Evolutionary conservation across 768 basidiomycete species (phyloP).

Genomic region (Lenzites betulinus): DNA sequence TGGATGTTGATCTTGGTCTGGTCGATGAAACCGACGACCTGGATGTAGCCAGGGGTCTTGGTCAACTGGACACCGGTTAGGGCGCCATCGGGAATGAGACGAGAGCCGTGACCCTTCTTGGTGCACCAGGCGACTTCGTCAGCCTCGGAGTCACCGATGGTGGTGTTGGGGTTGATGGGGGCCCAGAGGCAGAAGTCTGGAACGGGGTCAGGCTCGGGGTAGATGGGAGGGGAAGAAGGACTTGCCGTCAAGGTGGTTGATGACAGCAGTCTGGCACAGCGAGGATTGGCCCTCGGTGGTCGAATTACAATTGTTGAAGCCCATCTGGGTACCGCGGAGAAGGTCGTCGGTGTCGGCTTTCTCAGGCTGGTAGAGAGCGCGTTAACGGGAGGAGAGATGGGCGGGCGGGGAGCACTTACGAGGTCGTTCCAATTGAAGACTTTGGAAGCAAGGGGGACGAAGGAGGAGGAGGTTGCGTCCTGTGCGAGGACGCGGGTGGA

Average conservation of each 20-base stretch:
- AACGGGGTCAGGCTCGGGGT: no score
- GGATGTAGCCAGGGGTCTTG: constrained; percentile 58
- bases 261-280: constrained; percentile 68
- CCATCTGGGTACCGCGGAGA: constrained; percentile 58
- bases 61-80: constrained; percentile 66
- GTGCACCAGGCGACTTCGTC: constrained; percentile 79
- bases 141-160: constrained; percentile 67
- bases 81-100: constrained; percentile 69
- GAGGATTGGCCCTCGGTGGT: constrained; percentile 63
- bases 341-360: constrained; percentile 45
- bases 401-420: constrained; percentile 14
- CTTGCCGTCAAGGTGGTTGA: constrained; percentile 57
- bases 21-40: constrained; percentile 64
- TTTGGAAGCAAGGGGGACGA: constrained; percentile 33
- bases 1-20: constrained; percentile 59
- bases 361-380: constrained; percentile 43
- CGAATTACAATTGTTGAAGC: constrained; percentile 70
- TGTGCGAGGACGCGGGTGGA: constrained; percentile 29
- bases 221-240: no score
- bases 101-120: constrained; percentile 68
- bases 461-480: constrained; percentile 22
- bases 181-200: constrained; percentile 75
- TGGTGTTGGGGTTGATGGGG: constrained; percentile 48
- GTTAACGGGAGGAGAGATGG: neutral
- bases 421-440: constrained; percentile 29